These are phyloP conservation scores for Acacia crassicarpa DNA, from an alignment of 306 rosid genomes.

Conservation along the genomic window DNA sequence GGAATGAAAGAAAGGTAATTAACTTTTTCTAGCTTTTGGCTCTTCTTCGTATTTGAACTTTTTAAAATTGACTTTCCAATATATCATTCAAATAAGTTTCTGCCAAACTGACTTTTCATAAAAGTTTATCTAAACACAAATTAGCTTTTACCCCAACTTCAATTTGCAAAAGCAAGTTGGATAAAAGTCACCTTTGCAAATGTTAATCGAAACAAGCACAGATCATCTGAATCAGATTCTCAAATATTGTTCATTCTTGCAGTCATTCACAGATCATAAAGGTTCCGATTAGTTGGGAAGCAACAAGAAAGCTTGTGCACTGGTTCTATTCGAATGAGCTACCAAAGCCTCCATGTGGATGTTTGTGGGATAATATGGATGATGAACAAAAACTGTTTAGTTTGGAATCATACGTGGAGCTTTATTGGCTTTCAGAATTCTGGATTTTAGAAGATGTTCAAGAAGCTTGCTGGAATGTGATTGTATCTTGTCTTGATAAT, in stretches of 20 bases:
- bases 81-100: too few relatives aligned
- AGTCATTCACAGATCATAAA: slow-evolving; percentile 64
- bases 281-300: slow-evolving; percentile 72
- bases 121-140: too few relatives aligned
- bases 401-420: slow-evolving; percentile 73
- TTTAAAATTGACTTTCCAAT: too few relatives aligned
- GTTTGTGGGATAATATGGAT: slow-evolving; percentile 77
- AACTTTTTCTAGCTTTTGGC: not conserved
- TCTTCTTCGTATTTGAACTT: too few relatives aligned
- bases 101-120: too few relatives aligned
- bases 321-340: slow-evolving; percentile 71
- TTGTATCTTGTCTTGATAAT: slow-evolving; percentile 59
- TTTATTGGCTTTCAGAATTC: slow-evolving; percentile 77
- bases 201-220: not conserved
- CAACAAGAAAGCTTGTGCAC: slow-evolving; percentile 65
- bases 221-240: not conserved
- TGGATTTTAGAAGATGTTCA: slow-evolving; percentile 66
- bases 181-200: too few relatives aligned
- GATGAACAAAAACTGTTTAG: slow-evolving; percentile 57
- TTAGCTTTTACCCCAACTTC: too few relatives aligned
- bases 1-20: slow-evolving; percentile 92
- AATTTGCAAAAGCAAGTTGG: too few relatives aligned
- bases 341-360: slow-evolving; percentile 72
- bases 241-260: slow-evolving; percentile 31
- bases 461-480: slow-evolving; percentile 63